Conservation (phyloP, 345 rosid genomes). For the Trapa incisa region DNA sequence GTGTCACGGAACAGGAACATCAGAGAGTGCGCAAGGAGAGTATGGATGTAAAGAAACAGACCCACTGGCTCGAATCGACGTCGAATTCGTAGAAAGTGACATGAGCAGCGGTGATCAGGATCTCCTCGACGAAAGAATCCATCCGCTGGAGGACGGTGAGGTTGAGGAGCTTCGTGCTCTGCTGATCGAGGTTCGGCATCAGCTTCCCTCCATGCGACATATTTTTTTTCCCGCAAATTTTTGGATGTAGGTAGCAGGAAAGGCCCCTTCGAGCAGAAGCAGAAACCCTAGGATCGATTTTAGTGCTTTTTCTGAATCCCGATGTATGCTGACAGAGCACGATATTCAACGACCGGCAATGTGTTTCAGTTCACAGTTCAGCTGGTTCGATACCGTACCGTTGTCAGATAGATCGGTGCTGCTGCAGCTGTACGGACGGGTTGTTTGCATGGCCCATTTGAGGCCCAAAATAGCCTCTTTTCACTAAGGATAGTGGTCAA, state of each 20-base stretch:
- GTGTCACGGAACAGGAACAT: no score
- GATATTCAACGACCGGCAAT: no score
- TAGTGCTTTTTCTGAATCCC: not conserved
- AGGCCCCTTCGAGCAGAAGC: not conserved
- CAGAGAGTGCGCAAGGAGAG: not conserved
- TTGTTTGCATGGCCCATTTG: not conserved
- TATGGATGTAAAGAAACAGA: conserved; percentile 4
- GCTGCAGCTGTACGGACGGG: not conserved
- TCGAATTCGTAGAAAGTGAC: conserved; percentile 94
- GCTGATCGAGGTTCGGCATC: conserved; percentile 85
- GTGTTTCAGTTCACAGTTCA: no score
- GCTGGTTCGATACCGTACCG: no score
- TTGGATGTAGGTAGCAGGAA: not conserved
- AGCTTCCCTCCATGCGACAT: conserved; percentile 80
- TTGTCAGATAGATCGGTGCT: no score
- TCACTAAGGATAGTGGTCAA: no score
- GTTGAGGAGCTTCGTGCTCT: conserved; percentile 75
- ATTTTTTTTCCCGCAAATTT: not conserved
- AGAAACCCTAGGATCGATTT: not conserved
- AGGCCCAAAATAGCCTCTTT: not conserved
- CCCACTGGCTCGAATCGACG: conserved; percentile 82
- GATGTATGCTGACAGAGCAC: not conserved
- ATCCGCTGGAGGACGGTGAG: conserved; percentile 87
- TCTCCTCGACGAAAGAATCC: conserved; percentile 79
- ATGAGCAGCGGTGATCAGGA: conserved; percentile 88